Percentiles rank a stretch among this genome's conserved stretches.
Evolutionary conservation across 2,329 filamentous ascomycete genomes (phyloP).

Genomic region (Colletotrichum tropicale): DNA sequence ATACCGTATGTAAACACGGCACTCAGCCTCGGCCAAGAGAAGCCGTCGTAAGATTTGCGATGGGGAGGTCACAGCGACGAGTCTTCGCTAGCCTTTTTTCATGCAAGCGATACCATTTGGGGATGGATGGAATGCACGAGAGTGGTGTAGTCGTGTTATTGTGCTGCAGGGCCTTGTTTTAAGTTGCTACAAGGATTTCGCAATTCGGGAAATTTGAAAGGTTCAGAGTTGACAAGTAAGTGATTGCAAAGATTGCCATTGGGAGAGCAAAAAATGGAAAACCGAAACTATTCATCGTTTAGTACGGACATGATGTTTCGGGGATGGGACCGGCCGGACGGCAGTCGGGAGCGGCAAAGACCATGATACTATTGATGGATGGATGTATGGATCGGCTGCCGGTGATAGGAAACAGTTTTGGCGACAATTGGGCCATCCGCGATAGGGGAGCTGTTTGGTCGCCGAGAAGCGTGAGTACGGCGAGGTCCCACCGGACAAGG

Average conservation of each 20-base stretch:
- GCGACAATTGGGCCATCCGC: background rate
- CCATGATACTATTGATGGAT: background rate
- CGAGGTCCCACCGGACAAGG: background rate
- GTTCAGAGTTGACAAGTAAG: background rate
- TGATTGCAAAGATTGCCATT: background rate
- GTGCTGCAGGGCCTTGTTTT: background rate
- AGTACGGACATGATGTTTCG: background rate
- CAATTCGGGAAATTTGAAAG: background rate
- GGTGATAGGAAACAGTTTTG: background rate
- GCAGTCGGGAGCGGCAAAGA: conserved; percentile 10
- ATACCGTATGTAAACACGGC: background rate
- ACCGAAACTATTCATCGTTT: background rate
- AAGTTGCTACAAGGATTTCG: background rate
- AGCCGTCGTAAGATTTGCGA: background rate
- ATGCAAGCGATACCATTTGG: background rate
- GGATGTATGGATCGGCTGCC: background rate
- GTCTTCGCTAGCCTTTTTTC: background rate
- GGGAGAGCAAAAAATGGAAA: background rate
- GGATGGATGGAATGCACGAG: background rate
- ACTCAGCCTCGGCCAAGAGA: background rate
- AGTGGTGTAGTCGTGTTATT: background rate
- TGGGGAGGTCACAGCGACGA: background rate
- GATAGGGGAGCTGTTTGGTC: background rate
- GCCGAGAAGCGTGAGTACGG: background rate
- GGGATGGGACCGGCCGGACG: background rate